Conservation (phyloP, 306 rosid genomes). For the Boehmeria nivea region DNA sequence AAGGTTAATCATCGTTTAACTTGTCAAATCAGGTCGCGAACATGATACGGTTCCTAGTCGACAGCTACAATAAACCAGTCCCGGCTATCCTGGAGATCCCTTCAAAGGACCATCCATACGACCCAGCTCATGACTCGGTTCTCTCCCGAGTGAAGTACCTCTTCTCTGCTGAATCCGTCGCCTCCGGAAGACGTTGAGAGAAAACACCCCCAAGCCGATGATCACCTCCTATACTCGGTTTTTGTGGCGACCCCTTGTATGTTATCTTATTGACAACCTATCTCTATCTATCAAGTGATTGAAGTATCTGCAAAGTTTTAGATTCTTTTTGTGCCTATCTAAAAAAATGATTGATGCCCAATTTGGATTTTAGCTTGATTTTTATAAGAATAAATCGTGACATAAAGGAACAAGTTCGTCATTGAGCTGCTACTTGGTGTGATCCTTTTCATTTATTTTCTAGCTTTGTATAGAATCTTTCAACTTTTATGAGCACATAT, state of each 20-base stretch:
- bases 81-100: conserved; percentile 96
- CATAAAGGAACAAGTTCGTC: conserved; percentile 1
- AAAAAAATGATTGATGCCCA: background rate
- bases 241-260: background rate
- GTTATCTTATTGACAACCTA: conserved; percentile 1
- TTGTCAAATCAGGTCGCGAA: conserved; percentile 73
- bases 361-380: conserved; percentile 11
- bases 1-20: background rate
- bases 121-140: conserved; percentile 87
- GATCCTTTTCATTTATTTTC: conserved; percentile 1
- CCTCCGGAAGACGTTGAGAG: conserved; percentile 70
- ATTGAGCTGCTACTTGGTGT: conserved; percentile 1
- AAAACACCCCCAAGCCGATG: background rate
- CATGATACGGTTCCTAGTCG: conserved; percentile 87
- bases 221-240: too few species aligned
- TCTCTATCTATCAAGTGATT: conserved; percentile 6
- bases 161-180: conserved; percentile 82
- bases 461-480: background rate
- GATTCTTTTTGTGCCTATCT: conserved; percentile 12
- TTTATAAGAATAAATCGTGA: background rate
- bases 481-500: background rate
- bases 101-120: conserved; percentile 93
- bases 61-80: conserved; percentile 84
- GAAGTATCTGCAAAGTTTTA: conserved; percentile 2
- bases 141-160: conserved; percentile 88